Conservation (phyloP, 2,329 filamentous ascomycete species). For the Tolypocladium tundrense region DNA sequence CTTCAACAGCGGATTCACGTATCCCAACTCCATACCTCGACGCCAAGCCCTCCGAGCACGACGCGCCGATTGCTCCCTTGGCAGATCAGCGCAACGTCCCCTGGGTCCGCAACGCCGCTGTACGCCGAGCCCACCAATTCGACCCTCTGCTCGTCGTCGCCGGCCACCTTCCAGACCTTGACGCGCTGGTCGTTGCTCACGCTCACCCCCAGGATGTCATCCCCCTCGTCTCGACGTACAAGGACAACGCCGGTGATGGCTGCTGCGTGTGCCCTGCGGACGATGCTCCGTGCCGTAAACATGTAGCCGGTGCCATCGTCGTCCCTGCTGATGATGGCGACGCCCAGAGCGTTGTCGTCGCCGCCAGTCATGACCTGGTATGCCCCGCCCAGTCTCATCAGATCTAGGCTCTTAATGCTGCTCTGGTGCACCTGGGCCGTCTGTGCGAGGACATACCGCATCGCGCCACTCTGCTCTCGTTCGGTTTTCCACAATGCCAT, state of each 20-base stretch:
- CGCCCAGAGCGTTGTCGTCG: constrained; percentile 73
- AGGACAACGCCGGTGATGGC: constrained; percentile 52
- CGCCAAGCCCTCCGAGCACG: constrained; percentile 34
- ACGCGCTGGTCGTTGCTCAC: constrained; percentile 53
- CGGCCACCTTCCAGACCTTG: constrained; percentile 39
- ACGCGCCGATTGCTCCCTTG: constrained; percentile 11
- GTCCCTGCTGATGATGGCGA: constrained; percentile 28
- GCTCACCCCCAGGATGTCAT: constrained; percentile 23
- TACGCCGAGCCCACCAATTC: constrained; percentile 38
- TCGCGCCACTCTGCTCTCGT: neutral
- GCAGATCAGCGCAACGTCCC: constrained; percentile 34
- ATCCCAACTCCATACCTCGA: constrained; percentile 30
- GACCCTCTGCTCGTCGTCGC: constrained; percentile 14
- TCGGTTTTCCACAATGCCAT: constrained; percentile 29
- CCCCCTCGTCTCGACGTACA: constrained; percentile 10
- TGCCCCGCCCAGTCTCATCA: constrained; percentile 21
- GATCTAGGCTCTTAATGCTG: constrained; percentile 58
- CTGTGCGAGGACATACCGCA: constrained; percentile 16
- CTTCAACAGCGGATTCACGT: neutral
- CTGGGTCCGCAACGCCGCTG: constrained; percentile 51
- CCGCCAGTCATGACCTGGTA: constrained; percentile 63
- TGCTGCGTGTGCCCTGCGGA: constrained; percentile 54
- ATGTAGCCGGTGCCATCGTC: constrained; percentile 10
- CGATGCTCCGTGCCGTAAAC: constrained; percentile 13
- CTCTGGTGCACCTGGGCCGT: constrained; percentile 61